Percentiles rank a stretch among this genome's conserved stretches.
Conservation (phyloP, 2,329 filamentous ascomycete genomes). For the Aspergillus proliferans region DNA sequence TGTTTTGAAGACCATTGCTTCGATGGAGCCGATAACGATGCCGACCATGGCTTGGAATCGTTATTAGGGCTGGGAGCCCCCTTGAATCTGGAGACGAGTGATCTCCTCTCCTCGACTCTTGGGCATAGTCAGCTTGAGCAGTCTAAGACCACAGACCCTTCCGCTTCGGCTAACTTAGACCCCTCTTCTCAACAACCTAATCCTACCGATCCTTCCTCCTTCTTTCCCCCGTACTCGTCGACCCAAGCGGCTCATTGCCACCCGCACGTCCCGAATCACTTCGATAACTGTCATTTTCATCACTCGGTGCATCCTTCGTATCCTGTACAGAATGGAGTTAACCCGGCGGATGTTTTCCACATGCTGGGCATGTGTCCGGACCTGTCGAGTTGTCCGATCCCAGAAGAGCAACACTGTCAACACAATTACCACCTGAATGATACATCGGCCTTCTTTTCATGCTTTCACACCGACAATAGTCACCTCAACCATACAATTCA, state of each 20-base stretch:
- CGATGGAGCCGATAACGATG: background rate
- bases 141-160: slow-evolving; percentile 15
- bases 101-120: slow-evolving; percentile 20
- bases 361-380: slow-evolving; percentile 31
- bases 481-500: slow-evolving; percentile 15
- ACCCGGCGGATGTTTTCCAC: slow-evolving; percentile 31
- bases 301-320: slow-evolving; percentile 20
- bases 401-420: slow-evolving; percentile 11
- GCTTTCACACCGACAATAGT: slow-evolving; percentile 27
- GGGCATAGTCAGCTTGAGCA: slow-evolving; percentile 13
- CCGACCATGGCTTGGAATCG: slow-evolving; percentile 25
- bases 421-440: slow-evolving; percentile 17
- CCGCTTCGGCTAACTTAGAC: slow-evolving; percentile 10
- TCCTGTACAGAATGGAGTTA: slow-evolving; percentile 24
- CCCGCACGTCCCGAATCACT: slow-evolving; percentile 17
- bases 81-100: slow-evolving; percentile 23
- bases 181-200: slow-evolving; percentile 1
- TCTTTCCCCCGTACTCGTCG: slow-evolving; percentile 13
- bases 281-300: slow-evolving; percentile 17
- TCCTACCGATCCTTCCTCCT: slow-evolving; percentile 6
- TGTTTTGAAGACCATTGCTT: slow-evolving; percentile 34
- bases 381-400: slow-evolving; percentile 20
- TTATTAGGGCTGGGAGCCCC: slow-evolving; percentile 27
- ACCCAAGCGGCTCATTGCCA: slow-evolving; percentile 19
- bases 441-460: slow-evolving; percentile 19